Base-by-base conservation (phyloP, 306 rosid species). In the Lablab purpureus region DNA sequence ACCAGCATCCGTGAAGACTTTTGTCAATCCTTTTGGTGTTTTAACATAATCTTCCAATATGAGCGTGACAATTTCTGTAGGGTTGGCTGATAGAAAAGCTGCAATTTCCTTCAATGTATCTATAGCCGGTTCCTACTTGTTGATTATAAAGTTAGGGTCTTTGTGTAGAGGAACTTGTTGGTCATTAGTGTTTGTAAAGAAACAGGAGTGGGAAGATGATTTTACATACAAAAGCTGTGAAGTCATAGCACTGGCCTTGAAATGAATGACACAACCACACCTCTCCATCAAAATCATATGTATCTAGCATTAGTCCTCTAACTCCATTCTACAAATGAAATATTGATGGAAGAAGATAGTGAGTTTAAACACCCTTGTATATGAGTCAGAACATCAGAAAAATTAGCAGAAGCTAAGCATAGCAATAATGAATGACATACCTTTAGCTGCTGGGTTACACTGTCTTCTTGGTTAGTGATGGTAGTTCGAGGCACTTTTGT, bases 211-310 rank as follows among this genome's bases (percentile, higher is more conserved):
- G 18, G 49, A 28, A 51, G 67, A 60, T 23, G 22, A 55, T 1
- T 9, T 64, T 28, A 84, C 95, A 8, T 86, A 93, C 97, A 85
- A 93, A 93, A 60, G 96, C 96, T 19, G 96, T 91, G 62, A 47
- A 79, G 83, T 86, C 87, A 76, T 81, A 7, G 78, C 97, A 93
- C 62, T 87, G 69, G 71, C 97, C 94, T 22, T 77, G 68, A 25
- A 82, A 85, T 36, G 97, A 93, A 85, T 93, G 96, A 77, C 97
- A 93, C 52, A 93, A 40, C 96, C 97, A 93, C 10, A 93, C 90
- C 23, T 81, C 87, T 52, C 88, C 92, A 10, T 81, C 34, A 40
- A 89, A 91, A 73, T 91, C 96, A 43, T 93, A 93, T 1, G 91
- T 85, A 52, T 91, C 98, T 2, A 93, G 85, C 94, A 93, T 88